Percentiles rank a stretch among this genome's conserved stretches.
Conservation (phyloP, 768 basidiomycete genomes). For the Serendipita vermifera region DNA sequence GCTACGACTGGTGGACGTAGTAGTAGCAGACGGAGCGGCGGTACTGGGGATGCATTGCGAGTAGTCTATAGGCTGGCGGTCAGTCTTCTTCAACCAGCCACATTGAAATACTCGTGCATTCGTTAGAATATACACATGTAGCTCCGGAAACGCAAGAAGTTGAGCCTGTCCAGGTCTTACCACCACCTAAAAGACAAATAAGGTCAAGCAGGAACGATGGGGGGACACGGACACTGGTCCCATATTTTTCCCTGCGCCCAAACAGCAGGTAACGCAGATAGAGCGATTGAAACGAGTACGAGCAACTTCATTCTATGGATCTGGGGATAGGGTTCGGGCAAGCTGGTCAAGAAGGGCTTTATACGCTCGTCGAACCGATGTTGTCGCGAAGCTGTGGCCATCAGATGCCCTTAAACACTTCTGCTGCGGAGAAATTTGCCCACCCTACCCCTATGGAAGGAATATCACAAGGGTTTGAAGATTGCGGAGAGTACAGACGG, state of each 20-base stretch:
- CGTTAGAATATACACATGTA: not conserved
- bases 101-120: slow-evolving; percentile 11
- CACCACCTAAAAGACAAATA: slow-evolving; percentile 15
- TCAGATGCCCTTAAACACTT: no score
- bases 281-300: not conserved
- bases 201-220: not conserved
- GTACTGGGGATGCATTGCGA: slow-evolving; percentile 27
- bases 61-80: slow-evolving; percentile 27
- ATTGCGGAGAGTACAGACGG: no score
- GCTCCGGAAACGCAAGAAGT: slow-evolving; percentile 33
- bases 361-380: no score
- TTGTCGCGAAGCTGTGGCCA: no score
- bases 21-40: not conserved
- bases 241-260: not conserved
- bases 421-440: no score
- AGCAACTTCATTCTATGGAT: not conserved
- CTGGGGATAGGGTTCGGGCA: no score
- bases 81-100: slow-evolving; percentile 21
- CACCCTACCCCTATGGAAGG: no score
- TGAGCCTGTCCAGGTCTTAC: slow-evolving; percentile 29
- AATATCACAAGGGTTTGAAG: no score
- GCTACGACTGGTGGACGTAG: slow-evolving; percentile 1
- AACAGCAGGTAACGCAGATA: not conserved
- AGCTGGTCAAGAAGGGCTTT: no score
- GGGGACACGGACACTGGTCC: not conserved